phyloP scores from a whole-genome alignment of 352 stramenopile species.

The Phytopythium sindhum region DNA sequence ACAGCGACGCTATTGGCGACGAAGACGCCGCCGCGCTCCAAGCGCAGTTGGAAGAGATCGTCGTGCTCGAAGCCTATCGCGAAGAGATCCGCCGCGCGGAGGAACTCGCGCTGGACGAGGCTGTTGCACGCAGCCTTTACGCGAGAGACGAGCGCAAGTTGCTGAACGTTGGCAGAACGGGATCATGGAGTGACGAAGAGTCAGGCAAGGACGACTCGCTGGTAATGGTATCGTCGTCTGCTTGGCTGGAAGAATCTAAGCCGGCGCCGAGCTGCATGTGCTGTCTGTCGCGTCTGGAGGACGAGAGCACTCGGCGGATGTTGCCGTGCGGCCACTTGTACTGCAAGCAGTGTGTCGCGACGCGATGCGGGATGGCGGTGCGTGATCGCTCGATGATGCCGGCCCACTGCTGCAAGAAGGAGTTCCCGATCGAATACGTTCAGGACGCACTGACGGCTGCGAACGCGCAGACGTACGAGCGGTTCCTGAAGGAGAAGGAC shows the following conservation, averaged over 20 bases:
- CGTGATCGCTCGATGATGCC: constrained; percentile 53
- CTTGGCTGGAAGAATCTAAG: constrained; percentile 27
- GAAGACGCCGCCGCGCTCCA: constrained; percentile 13
- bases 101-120: constrained; percentile 31
- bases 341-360: constrained; percentile 47
- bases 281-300: constrained; percentile 22
- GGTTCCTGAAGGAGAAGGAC: constrained; percentile 49
- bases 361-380: constrained; percentile 50
- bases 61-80: constrained; percentile 35
- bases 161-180: constrained; percentile 8
- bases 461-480: constrained; percentile 41
- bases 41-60: constrained; percentile 20
- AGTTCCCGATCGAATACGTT: constrained; percentile 68
- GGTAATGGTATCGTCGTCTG: constrained; percentile 10
- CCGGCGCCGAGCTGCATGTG: constrained; percentile 35
- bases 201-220: constrained; percentile 8
- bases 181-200: constrained; percentile 1
- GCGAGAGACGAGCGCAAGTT: constrained; percentile 34
- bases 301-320: constrained; percentile 17
- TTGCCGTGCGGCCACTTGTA: constrained; percentile 64
- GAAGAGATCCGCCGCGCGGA: constrained; percentile 35
- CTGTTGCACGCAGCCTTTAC: constrained; percentile 44
- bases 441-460: constrained; percentile 23
- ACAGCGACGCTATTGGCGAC: constrained; percentile 18
- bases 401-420: constrained; percentile 67